These are phyloP conservation scores for Sorghum bicolor DNA, from an alignment of 176 grass and related monocot species.

Conservation along the genomic window Sorghum_bicolor_NCBIv3 NC_012870.2:62746501-62747000, in stretches of 20 bases:
- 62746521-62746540: conserved; percentile 40
- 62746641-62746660: background rate
- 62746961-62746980: too few relatives aligned
- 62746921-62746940: too few relatives aligned
- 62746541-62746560: conserved; percentile 13
- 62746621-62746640: background rate
- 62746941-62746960: too few relatives aligned
- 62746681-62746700: too few relatives aligned
- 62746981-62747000: too few relatives aligned
- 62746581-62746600: background rate
- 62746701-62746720: background rate
- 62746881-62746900: too few relatives aligned
- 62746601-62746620: conserved; percentile 18
- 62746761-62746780: background rate
- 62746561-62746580: background rate
- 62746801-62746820: too few relatives aligned
- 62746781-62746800: too few relatives aligned
- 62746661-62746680: background rate
- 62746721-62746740: background rate
- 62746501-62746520: conserved; percentile 81
- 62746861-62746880: too few relatives aligned
- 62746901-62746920: too few relatives aligned
- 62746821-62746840: too few relatives aligned
- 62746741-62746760: background rate
- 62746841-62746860: too few relatives aligned